Evolutionary conservation across 192 early-diverging fungal species (phyloP).

Genomic region (Rhizophlyctis rosea): DNA sequence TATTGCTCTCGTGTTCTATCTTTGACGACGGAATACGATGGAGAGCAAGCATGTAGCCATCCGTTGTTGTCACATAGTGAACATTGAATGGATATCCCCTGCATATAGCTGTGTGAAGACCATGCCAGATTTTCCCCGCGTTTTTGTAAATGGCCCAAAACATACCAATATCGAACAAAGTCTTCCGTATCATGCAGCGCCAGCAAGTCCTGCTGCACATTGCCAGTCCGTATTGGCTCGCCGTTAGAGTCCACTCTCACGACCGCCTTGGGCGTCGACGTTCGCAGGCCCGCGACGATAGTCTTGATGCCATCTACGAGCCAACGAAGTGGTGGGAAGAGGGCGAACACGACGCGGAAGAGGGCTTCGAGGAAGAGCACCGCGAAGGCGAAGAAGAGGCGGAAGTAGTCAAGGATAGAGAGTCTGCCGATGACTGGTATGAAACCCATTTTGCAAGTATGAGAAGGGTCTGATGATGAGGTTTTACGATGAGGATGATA

Average conservation of each 20-base stretch:
- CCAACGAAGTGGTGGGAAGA: slow-evolving; percentile 51
- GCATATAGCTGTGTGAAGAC: slow-evolving; percentile 18
- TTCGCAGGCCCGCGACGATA: slow-evolving; percentile 2
- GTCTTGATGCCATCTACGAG: slow-evolving; percentile 45
- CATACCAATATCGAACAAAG: slow-evolving; percentile 48
- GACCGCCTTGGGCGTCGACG: background rate
- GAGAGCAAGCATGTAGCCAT: slow-evolving; percentile 79
- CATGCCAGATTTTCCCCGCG: background rate
- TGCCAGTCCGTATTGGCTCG: too few relatives aligned
- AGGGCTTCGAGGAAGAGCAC: slow-evolving; percentile 70
- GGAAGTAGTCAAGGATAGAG: slow-evolving; percentile 32
- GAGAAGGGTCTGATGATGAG: too few relatives aligned
- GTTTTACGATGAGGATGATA: too few relatives aligned
- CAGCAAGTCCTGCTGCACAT: slow-evolving; percentile 32
- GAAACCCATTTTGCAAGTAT: too few relatives aligned
- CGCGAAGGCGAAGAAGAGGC: slow-evolving; percentile 50
- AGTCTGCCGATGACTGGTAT: slow-evolving; percentile 45
- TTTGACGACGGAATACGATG: slow-evolving; percentile 68
- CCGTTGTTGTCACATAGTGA: slow-evolving; percentile 79
- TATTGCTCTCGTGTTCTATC: slow-evolving; percentile 18
- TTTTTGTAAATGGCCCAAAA: slow-evolving; percentile 9
- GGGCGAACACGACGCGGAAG: slow-evolving; percentile 62
- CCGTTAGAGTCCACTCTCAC: too few relatives aligned
- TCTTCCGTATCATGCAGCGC: slow-evolving; percentile 37
- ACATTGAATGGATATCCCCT: slow-evolving; percentile 84